A percentile compares a stretch with the other conserved stretches of the same genome.
Conservation (phyloP, 768 basidiomycete species). For the Astraeus odoratus region DNA sequence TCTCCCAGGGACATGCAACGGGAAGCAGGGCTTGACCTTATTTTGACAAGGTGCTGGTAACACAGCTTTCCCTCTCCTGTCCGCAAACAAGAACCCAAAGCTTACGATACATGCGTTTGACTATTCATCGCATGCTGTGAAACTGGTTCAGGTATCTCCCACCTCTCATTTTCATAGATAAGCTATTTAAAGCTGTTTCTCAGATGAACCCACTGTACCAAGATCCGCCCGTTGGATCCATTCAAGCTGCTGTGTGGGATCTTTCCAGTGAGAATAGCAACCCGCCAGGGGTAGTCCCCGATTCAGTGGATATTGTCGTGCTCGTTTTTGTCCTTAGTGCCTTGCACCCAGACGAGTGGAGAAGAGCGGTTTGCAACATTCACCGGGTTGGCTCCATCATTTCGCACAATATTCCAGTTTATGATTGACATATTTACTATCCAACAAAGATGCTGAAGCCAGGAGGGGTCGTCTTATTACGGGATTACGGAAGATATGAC, state of each 20-base stretch:
- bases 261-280: slow-evolving; percentile 57
- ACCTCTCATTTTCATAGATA: neutral
- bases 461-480: slow-evolving; percentile 73
- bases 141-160: slow-evolving; percentile 70
- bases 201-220: slow-evolving; percentile 70
- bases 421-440: neutral
- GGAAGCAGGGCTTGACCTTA: slow-evolving; percentile 2
- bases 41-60: slow-evolving; percentile 77
- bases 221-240: slow-evolving; percentile 58
- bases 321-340: slow-evolving; percentile 93
- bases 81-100: slow-evolving; percentile 74
- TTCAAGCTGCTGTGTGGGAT: slow-evolving; percentile 88
- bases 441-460: slow-evolving; percentile 82
- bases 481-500: slow-evolving; percentile 95
- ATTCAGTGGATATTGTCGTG: slow-evolving; percentile 81
- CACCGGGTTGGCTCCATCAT: slow-evolving; percentile 44
- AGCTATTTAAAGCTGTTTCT: neutral
- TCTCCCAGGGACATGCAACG: neutral
- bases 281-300: slow-evolving; percentile 56
- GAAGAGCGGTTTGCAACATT: slow-evolving; percentile 71
- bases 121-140: slow-evolving; percentile 83
- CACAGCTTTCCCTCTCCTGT: slow-evolving; percentile 81
- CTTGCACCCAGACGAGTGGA: slow-evolving; percentile 91
- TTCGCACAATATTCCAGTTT: neutral
- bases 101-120: slow-evolving; percentile 80